phyloP scores from a whole-genome alignment of 495 filamentous ascomycete species.

The Talaromyces proteolyticus region DNA sequence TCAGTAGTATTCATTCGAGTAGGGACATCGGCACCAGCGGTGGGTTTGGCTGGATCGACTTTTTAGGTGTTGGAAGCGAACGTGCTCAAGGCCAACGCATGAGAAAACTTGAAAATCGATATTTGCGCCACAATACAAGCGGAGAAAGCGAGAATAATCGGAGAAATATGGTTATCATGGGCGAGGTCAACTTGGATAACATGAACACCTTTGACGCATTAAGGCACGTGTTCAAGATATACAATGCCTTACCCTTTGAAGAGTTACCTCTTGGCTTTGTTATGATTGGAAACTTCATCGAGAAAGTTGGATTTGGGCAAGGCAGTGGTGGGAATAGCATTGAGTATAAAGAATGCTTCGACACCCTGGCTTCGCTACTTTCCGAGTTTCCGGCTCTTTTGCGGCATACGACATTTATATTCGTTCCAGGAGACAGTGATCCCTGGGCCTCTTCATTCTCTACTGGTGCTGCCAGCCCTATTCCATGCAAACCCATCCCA shows the following conservation, averaged over 20 bases:
- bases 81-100: conserved; percentile 77
- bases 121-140: conserved; percentile 16
- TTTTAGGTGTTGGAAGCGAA: conserved; percentile 85
- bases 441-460: conserved; percentile 87
- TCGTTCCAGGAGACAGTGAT: conserved; percentile 94
- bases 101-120: conserved; percentile 61
- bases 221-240: conserved; percentile 63
- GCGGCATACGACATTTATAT: conserved; percentile 75
- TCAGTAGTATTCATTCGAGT: conserved; percentile 45
- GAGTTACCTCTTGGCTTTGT: conserved; percentile 72
- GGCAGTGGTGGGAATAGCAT: conserved; percentile 66
- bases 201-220: conserved; percentile 71
- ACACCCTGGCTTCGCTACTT: conserved; percentile 75
- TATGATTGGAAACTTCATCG: conserved; percentile 79
- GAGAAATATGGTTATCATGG: conserved; percentile 62
- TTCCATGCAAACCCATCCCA: conserved; percentile 72
- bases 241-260: conserved; percentile 39
- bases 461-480: conserved; percentile 66
- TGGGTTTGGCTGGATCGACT: conserved; percentile 96
- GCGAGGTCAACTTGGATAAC: conserved; percentile 81
- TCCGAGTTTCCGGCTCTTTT: conserved; percentile 80
- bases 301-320: conserved; percentile 63
- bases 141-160: conserved; percentile 25
- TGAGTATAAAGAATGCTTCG: conserved; percentile 92
- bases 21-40: conserved; percentile 57